phyloP scores from a whole-genome alignment of 495 filamentous ascomycete species.

The Hyaloscypha bicolor region DNA sequence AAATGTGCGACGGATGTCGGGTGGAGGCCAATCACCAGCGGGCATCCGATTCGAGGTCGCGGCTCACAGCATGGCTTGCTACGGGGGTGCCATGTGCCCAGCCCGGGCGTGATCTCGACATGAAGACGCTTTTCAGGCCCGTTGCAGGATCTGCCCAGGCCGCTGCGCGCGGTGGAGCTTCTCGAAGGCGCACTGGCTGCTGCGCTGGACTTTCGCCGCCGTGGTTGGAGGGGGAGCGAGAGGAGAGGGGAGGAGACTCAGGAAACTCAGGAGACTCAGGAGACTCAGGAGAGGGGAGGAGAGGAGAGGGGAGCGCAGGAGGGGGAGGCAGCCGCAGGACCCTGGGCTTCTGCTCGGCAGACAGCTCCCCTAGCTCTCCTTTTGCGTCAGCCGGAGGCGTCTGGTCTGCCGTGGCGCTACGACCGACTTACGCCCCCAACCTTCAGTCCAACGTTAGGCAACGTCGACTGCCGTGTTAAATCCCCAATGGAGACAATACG shows the following conservation, averaged over 20 bases:
- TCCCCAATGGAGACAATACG: conserved; percentile 1
- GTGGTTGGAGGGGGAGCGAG: too few species aligned
- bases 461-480: conserved; percentile 20
- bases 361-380: background rate
- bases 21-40: conserved; percentile 27
- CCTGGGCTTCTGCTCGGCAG: conserved; percentile 13
- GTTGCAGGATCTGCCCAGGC: background rate
- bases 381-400: conserved; percentile 15
- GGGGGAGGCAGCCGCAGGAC: background rate
- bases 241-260: too few species aligned
- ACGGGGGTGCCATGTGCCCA: conserved; percentile 27
- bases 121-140: background rate
- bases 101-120: background rate
- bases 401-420: conserved; percentile 5
- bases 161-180: background rate
- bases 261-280: too few species aligned
- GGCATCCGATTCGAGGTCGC: conserved; percentile 27
- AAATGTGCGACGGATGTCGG: conserved; percentile 24
- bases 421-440: conserved; percentile 10
- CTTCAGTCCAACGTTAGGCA: conserved; percentile 7
- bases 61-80: conserved; percentile 27
- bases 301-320: too few species aligned
- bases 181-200: conserved; percentile 4
- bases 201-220: background rate
- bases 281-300: too few species aligned